Conservation (phyloP, 352 stramenopile genomes). For the Labyrinthula sp. region DNA sequence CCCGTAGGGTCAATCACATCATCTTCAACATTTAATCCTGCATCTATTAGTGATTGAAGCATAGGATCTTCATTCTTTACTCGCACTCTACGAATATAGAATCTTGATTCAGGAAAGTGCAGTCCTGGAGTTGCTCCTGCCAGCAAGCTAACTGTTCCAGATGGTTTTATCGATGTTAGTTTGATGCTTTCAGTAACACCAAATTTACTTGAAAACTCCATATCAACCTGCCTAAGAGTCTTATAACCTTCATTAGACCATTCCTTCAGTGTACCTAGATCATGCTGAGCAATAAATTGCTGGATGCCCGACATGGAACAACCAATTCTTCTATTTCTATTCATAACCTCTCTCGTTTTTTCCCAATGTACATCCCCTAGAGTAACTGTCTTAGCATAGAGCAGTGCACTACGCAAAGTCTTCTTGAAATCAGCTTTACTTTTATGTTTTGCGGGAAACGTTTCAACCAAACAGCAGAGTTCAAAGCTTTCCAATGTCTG, state of each 20-base stretch:
- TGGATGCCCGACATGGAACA: conserved; percentile 70
- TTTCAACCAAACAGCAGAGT: conserved; percentile 78
- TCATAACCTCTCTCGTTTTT: conserved; percentile 67
- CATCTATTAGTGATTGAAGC: conserved; percentile 43
- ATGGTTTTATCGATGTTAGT: conserved; percentile 65
- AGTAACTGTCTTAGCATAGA: conserved; percentile 81
- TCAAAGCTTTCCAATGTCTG: conserved; percentile 69
- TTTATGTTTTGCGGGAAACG: conserved; percentile 60
- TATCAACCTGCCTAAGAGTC: conserved; percentile 48
- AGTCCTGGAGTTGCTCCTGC: conserved; percentile 69
- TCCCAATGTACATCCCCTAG: conserved; percentile 65
- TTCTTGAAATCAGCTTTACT: conserved; percentile 57
- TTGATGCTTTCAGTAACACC: conserved; percentile 65
- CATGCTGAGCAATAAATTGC: conserved; percentile 59
- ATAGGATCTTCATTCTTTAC: conserved; percentile 55
- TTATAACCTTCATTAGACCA: conserved; percentile 64
- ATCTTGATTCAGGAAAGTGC: conserved; percentile 70
- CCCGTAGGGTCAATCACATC: conserved; percentile 36
- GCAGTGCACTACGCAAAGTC: conserved; percentile 57
- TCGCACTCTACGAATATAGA: conserved; percentile 67
- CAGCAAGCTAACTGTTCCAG: conserved; percentile 64
- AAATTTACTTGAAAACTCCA: conserved; percentile 45
- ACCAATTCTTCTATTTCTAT: conserved; percentile 65
- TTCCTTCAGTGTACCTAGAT: conserved; percentile 50
- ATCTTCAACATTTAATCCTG: conserved; percentile 55